Evolutionary conservation across 163 green algal species (phyloP).

Genomic region (Chlorella variabilis): DNA sequence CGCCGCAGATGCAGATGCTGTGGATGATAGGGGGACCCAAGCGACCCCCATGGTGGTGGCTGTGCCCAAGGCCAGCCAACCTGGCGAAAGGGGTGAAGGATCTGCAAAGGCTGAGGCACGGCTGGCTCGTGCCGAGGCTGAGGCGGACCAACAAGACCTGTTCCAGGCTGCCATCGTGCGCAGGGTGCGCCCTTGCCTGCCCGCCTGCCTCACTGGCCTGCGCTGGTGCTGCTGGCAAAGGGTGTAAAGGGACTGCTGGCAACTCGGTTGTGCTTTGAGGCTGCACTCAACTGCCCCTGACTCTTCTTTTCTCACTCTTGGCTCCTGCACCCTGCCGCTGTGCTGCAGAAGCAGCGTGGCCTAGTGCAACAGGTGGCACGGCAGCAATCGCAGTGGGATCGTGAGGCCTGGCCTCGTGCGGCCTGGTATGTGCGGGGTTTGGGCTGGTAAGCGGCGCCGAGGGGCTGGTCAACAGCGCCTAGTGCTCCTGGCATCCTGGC

Average conservation of each 20-base stretch:
- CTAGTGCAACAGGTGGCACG: slow-evolving; percentile 15
- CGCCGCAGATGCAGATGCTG: background rate
- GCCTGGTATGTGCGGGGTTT: slow-evolving; percentile 65
- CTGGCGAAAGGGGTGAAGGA: background rate
- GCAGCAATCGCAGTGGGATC: slow-evolving; percentile 40
- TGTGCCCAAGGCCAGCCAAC: background rate
- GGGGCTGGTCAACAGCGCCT: no score
- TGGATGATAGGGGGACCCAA: background rate
- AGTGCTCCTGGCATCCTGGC: no score
- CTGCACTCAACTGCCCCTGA: no score
- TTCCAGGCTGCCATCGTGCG: slow-evolving; percentile 41
- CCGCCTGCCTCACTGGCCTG: no score
- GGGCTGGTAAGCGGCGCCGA: slow-evolving; percentile 10
- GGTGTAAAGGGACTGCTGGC: background rate
- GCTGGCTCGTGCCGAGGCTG: slow-evolving; percentile 5
- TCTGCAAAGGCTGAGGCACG: background rate
- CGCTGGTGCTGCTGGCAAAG: background rate
- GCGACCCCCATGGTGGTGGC: no score
- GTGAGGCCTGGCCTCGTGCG: slow-evolving; percentile 61
- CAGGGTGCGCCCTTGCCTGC: background rate
- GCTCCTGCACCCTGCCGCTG: background rate
- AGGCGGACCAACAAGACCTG: slow-evolving; percentile 22
- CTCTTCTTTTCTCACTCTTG: no score
- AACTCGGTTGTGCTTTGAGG: no score
- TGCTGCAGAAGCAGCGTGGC: slow-evolving; percentile 35